Evolutionary conservation across 2,329 filamentous ascomycete species (phyloP).

Genomic region (Botrytis sinoallii): DNA sequence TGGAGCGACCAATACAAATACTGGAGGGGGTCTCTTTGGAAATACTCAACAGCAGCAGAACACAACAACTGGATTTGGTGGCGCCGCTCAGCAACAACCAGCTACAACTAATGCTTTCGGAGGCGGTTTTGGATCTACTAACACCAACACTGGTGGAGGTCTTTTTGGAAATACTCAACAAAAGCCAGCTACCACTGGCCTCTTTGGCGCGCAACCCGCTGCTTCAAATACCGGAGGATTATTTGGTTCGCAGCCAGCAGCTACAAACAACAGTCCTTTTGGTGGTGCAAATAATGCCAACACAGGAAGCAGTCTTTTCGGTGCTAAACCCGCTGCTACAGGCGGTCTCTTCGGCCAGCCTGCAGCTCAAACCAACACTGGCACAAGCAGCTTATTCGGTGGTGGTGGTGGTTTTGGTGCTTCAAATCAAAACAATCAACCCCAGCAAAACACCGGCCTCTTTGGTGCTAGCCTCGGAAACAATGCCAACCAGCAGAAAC

Average conservation of each 20-base stretch:
- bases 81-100: slow-evolving; percentile 42
- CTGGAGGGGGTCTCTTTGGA: slow-evolving; percentile 41
- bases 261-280: slow-evolving; percentile 32
- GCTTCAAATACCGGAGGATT: slow-evolving; percentile 39
- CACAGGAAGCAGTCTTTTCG: slow-evolving; percentile 40
- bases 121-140: slow-evolving; percentile 28
- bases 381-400: slow-evolving; percentile 19
- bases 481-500: slow-evolving; percentile 52
- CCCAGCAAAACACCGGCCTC: slow-evolving; percentile 44
- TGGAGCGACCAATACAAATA: slow-evolving; percentile 21
- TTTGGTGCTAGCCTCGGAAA: slow-evolving; percentile 44
- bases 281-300: slow-evolving; percentile 29
- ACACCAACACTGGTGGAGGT: slow-evolving; percentile 36
- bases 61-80: slow-evolving; percentile 39
- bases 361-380: slow-evolving; percentile 39
- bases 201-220: slow-evolving; percentile 44
- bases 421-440: slow-evolving; percentile 41
- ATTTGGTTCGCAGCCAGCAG: slow-evolving; percentile 33
- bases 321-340: slow-evolving; percentile 39
- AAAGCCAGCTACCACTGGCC: slow-evolving; percentile 41
- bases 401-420: slow-evolving; percentile 34
- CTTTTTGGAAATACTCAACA: slow-evolving; percentile 41
- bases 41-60: slow-evolving; percentile 34
- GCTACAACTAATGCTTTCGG: slow-evolving; percentile 40
- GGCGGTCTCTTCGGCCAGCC: slow-evolving; percentile 44